These are phyloP conservation scores for Rhododendron ferrugineum DNA, from an alignment of 148 eudicot genomes.

Conservation along the genomic window DNA sequence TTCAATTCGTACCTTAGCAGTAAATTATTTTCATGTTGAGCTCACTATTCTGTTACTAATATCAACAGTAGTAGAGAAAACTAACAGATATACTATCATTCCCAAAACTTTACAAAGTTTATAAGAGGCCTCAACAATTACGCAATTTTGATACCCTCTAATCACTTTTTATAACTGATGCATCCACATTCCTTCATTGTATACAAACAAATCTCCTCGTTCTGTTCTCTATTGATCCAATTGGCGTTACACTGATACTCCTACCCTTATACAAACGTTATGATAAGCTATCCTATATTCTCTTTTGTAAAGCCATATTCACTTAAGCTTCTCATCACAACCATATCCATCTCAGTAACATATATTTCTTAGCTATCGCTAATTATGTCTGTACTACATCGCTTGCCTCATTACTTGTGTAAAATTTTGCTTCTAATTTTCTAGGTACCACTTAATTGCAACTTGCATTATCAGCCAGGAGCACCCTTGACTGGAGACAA, in stretches of 20 bases:
- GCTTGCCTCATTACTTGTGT: neutral
- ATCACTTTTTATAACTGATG: neutral
- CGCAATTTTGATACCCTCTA: neutral
- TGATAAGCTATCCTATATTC: neutral
- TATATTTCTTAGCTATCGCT: neutral
- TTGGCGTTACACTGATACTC: neutral
- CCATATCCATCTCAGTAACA: neutral
- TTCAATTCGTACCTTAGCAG: neutral
- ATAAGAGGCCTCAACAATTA: neutral
- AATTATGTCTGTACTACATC: neutral
- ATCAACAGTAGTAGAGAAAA: neutral
- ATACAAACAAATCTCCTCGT: neutral
- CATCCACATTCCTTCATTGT: neutral
- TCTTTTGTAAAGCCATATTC: neutral
- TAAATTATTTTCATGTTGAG: neutral
- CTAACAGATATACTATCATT: neutral
- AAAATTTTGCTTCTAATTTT: neutral
- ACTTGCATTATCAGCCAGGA: neutral
- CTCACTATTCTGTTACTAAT: neutral
- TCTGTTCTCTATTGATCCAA: neutral
- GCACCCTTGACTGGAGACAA: neutral
- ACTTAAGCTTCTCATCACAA: neutral
- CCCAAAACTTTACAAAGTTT: neutral
- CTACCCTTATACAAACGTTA: neutral
- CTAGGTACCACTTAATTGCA: neutral